Conservation (phyloP, 2,329 filamentous ascomycete genomes). For the Aspergillus sp. region DNA sequence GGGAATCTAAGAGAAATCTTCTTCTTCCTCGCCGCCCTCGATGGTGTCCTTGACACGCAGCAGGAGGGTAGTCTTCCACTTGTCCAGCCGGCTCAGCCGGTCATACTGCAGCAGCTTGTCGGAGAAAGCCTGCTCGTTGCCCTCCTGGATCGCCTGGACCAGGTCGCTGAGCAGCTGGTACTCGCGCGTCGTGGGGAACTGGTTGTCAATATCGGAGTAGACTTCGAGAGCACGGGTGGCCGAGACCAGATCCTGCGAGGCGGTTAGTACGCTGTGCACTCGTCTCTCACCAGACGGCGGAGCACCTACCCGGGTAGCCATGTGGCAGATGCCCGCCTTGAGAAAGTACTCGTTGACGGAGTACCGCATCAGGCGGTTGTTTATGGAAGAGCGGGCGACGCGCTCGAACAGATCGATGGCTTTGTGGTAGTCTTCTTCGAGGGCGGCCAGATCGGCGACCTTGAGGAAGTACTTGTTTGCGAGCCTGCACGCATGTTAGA, state of each 20-base stretch:
- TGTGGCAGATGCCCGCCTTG: conserved; percentile 88
- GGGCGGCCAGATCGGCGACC: conserved; percentile 80
- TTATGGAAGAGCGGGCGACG: conserved; percentile 73
- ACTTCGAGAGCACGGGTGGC: conserved; percentile 75
- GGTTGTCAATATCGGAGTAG: conserved; percentile 76
- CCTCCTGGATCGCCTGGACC: conserved; percentile 69
- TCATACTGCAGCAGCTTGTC: conserved; percentile 88
- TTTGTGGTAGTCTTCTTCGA: conserved; percentile 81
- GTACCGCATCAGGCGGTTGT: conserved; percentile 91
- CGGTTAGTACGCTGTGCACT: not conserved
- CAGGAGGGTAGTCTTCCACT: conserved; percentile 91
- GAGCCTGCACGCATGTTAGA: conserved; percentile 52
- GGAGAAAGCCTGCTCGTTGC: conserved; percentile 78
- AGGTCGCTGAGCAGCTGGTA: conserved; percentile 78
- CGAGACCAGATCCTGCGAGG: conserved; percentile 67
- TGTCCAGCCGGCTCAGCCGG: conserved; percentile 88
- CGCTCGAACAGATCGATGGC: conserved; percentile 80
- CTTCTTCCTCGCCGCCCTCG: conserved; percentile 58
- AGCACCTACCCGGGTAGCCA: conserved; percentile 56
- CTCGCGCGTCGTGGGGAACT: conserved; percentile 76
- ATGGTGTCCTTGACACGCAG: conserved; percentile 81
- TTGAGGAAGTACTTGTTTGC: conserved; percentile 95
- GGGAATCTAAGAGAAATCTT: conserved; percentile 62
- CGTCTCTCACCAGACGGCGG: conserved; percentile 1
- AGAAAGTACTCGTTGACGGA: conserved; percentile 94